Conservation (phyloP, 192 early-diverging fungal species). For the Obelidium mucronatum region DNA sequence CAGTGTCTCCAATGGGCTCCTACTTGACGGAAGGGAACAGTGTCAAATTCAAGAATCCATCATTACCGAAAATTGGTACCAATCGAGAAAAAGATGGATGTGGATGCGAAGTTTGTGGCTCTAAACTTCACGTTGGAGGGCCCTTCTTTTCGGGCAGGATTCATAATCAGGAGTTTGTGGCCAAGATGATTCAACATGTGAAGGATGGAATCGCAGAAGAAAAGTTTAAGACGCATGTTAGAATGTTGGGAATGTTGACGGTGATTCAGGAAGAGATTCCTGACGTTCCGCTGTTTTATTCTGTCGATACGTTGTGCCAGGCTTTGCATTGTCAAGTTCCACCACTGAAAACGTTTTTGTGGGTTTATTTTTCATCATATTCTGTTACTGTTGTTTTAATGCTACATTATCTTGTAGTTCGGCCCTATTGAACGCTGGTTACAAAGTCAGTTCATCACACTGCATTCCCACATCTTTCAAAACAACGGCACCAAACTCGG, state of each 20-base stretch:
- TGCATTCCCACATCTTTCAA: conserved; percentile 82
- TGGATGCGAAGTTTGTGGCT: conserved; percentile 79
- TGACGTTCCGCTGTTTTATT: conserved; percentile 86
- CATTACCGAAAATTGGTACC: conserved; percentile 68
- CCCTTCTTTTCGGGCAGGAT: conserved; percentile 89
- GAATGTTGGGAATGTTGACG: conserved; percentile 97
- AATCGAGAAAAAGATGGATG: not conserved
- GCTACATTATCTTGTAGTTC: conserved; percentile 61
- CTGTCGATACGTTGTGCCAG: conserved; percentile 68
- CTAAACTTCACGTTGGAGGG: conserved; percentile 83
- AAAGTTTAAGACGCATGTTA: conserved; percentile 78
- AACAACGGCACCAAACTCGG: conserved; percentile 84
- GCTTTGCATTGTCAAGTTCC: conserved; percentile 79
- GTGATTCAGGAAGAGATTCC: conserved; percentile 72
- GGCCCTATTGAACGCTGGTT: conserved; percentile 91
- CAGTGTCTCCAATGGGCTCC: not conserved
- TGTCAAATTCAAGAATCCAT: conserved; percentile 66
- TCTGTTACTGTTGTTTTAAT: conserved; percentile 7
- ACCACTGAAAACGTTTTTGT: conserved; percentile 71
- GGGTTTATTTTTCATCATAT: conserved; percentile 11
- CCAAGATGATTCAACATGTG: conserved; percentile 80
- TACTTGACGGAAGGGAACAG: not conserved
- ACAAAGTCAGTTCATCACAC: conserved; percentile 88
- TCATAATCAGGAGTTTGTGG: conserved; percentile 86
- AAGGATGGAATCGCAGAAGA: conserved; percentile 52